Conservation (phyloP, 148 eudicot species). For the Amaranthus cruentus region DNA sequence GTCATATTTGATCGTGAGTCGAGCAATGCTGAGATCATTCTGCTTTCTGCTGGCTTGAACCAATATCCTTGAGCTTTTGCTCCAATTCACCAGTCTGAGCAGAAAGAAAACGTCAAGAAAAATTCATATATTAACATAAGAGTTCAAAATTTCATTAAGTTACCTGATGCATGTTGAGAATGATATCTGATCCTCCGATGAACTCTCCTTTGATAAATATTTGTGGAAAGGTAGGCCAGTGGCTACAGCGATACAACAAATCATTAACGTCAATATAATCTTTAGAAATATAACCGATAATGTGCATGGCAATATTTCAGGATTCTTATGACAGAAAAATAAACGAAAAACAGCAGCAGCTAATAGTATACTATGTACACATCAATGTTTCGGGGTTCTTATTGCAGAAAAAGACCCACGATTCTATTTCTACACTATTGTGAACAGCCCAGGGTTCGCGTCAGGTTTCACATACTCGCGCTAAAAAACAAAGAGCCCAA, state of each 20-base stretch:
- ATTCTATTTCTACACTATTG: too few relatives aligned
- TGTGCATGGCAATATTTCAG: too few relatives aligned
- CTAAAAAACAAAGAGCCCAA: too few relatives aligned
- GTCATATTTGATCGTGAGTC: conserved; percentile 4
- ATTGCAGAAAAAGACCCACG: too few relatives aligned
- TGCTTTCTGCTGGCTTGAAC: conserved; percentile 23
- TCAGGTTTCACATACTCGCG: too few relatives aligned
- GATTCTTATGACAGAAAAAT: too few relatives aligned
- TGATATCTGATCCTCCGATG: conserved; percentile 74
- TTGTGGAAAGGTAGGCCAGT: conserved; percentile 84
- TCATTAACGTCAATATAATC: too few relatives aligned
- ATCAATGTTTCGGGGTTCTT: too few relatives aligned
- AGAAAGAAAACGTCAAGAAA: background rate
- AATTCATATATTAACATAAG: background rate
- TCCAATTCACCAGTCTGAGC: conserved; percentile 49
- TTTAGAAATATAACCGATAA: too few relatives aligned
- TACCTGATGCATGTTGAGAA: conserved; percentile 75
- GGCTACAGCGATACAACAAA: conserved; percentile 33
- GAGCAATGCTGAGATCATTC: conserved; percentile 4
- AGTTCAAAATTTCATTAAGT: background rate
- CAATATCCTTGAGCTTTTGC: conserved; percentile 45
- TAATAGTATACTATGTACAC: too few relatives aligned
- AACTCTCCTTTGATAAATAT: conserved; percentile 77
- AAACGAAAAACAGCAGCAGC: too few relatives aligned
- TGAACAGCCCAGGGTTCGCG: too few relatives aligned